Evolutionary conservation across 345 rosid species (phyloP).

Genomic region (Citrus mangshanensis): DNA sequence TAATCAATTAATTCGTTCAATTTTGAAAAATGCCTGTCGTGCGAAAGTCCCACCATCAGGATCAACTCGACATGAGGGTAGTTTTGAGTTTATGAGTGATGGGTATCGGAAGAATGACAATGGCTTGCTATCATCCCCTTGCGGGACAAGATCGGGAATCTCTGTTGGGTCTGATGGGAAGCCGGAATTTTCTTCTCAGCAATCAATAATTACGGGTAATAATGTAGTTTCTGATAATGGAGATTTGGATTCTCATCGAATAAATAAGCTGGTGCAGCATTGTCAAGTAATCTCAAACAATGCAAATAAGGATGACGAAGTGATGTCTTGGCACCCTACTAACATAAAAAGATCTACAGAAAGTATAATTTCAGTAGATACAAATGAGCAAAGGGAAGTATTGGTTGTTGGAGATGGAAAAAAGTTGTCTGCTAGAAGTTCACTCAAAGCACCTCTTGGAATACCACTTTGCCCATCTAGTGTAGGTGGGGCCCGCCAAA

Average conservation of each 20-base stretch:
- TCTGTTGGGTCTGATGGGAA: constrained; percentile 29
- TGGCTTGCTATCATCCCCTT: constrained; percentile 16
- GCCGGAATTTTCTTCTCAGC: constrained; percentile 20
- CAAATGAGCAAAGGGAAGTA: constrained; percentile 16
- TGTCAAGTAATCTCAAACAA: constrained; percentile 31
- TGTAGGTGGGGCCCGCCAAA: constrained; percentile 23
- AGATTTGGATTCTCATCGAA: constrained; percentile 18
- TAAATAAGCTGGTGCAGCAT: constrained; percentile 29
- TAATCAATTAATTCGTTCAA: constrained; percentile 39
- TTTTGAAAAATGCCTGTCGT: constrained; percentile 42
- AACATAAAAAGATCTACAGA: constrained; percentile 14
- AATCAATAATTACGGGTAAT: constrained; percentile 11
- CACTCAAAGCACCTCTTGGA: constrained; percentile 40
- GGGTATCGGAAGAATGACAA: constrained; percentile 13
- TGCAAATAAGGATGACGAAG: constrained; percentile 15
- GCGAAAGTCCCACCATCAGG: constrained; percentile 29
- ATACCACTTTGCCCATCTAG: constrained; percentile 31
- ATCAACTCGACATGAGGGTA: constrained; percentile 10
- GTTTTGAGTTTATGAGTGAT: neutral
- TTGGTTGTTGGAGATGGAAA: constrained; percentile 17
- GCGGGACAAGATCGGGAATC: constrained; percentile 1
- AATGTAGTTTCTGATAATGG: constrained; percentile 18
- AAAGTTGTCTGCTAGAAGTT: constrained; percentile 20
- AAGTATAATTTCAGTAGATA: constrained; percentile 18
- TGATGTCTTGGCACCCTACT: constrained; percentile 7